Base-by-base conservation (phyloP, 2,329 filamentous ascomycete species). In the Daldinia sp. region DNA sequence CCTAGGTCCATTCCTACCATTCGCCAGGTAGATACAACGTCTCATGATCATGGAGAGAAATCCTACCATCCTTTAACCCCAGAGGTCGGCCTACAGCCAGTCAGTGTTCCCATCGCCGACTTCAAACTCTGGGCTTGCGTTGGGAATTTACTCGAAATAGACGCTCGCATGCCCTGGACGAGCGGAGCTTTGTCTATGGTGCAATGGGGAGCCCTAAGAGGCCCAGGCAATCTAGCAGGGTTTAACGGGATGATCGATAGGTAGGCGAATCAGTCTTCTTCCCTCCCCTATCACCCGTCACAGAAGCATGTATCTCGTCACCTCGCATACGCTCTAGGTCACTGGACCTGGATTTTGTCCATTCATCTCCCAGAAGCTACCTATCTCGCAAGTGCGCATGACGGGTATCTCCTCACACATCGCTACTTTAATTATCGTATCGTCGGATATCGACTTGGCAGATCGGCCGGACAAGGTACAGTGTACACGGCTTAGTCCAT, bases 131-230 rank as follows among this genome's bases (percentile, higher is more conserved):
- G 92, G 90, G 85, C 89, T 74, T 93, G 92, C 80, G 79, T 91
- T 63, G 90, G 89, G 69, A 90, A 89, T 78, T 81, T 97, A 70
- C 81, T 94, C 73, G 90, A 94, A 83, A 81, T 97, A 77, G 86
- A 91, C 73, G 80, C 84, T 72, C 92, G 93, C 80, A 97, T 97
- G 93, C 95, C 95, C 71, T 98, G 95, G 95, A 86, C 97, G 63
- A 86, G 86, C 77, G 93, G 93, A 77, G 83, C 88, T 73, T 79
- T 96, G 67, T 92, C 92, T 64, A 87, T 97, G 80, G 79, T 91
- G 73, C 93, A 96, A 81, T 90, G 92, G 85, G 85, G 89, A 73
- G 86, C 90, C 75, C 81, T 95, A 76, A 84, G 85, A 75, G 93
- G 94, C 26, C 93, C 93, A 72, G 92, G 93, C 75, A 87, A 82